These are phyloP conservation scores for Diaporthe sp. DNA, from an alignment of 2,329 filamentous ascomycete genomes.

Conservation along the genomic window DNA sequence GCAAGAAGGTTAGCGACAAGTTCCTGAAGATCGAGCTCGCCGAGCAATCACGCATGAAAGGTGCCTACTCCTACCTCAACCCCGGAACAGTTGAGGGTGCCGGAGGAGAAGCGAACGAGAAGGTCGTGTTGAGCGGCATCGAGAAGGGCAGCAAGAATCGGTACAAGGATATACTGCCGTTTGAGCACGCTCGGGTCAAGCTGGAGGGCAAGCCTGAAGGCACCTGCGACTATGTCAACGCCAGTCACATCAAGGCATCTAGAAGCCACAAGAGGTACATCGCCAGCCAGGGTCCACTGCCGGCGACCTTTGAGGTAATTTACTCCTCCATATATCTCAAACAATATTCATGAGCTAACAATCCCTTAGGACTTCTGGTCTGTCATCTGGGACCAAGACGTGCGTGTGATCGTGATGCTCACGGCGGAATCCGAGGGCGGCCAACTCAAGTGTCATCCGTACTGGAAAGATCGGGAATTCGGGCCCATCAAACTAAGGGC, in stretches of 20 bases:
- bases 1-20: conserved; percentile 83
- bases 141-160: conserved; percentile 96
- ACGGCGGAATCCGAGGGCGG: conserved; percentile 95
- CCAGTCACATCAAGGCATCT: conserved; percentile 84
- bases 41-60: conserved; percentile 93
- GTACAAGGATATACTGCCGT: conserved; percentile 98
- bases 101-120: conserved; percentile 41
- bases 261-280: conserved; percentile 94
- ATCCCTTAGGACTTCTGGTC: conserved; percentile 92
- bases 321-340: background rate
- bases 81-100: conserved; percentile 51
- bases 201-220: conserved; percentile 76
- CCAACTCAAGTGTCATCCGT: conserved; percentile 93
- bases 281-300: conserved; percentile 92
- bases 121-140: conserved; percentile 86
- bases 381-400: conserved; percentile 95
- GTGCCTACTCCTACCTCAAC: conserved; percentile 71
- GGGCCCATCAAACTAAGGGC: conserved; percentile 81
- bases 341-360: conserved; percentile 41
- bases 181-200: conserved; percentile 91
- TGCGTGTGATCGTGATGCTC: conserved; percentile 94
- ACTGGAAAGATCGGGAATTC: conserved; percentile 87
- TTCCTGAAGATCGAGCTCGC: conserved; percentile 87
- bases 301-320: conserved; percentile 88
- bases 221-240: conserved; percentile 94